Base-by-base conservation (phyloP, 2,329 filamentous ascomycete genomes). In the Didymella lethalis region DNA sequence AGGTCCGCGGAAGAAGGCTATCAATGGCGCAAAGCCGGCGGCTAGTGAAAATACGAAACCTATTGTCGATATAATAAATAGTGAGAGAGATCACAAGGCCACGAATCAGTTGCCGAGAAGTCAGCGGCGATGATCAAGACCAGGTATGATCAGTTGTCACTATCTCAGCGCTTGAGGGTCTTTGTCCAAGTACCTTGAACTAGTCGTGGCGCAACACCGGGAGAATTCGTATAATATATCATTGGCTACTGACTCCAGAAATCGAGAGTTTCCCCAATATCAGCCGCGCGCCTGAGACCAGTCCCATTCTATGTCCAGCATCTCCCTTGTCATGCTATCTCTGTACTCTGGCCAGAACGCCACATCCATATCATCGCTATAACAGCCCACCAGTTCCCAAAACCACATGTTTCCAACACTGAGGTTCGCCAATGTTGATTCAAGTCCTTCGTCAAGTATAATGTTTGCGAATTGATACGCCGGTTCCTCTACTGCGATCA, bases 321-420 rank as follows among this genome's bases (percentile, higher is more conserved):
- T 43, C 7, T 51, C 48, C 18, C 18, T 51, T n/a, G 48, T 44
- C 26, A 51, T 44, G 20, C 38, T 51, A n/a, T 38, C 48, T 28
- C 28, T 51, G 8, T 51, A 51, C 28, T 51, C 48, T 1, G 38
- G 48, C 48, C 48, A 44, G 18, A 51, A 44, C 12, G 48, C 38
- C 16, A 44, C 28, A 5, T 32, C 10, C 26, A 51, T 14, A 1
- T 44, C 26, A 34, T 29, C 38, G 18, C 38, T 29, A 18, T 51
- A 51, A 26, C 18, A 32, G 11, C 48, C 38, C 4, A 44, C 28
- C 38, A 51, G 7, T 34, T 51, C 48, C 48, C 48, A 51, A 11
- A 51, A 51, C 38, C 26, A 51, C 38, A 44, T 51, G 28, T 51
- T 51, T 8, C 48, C 38, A 12, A 40, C n/a, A 36, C 32, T 7